phyloP scores from a whole-genome alignment of 345 rosid species.

The Citrus glauca region DNA sequence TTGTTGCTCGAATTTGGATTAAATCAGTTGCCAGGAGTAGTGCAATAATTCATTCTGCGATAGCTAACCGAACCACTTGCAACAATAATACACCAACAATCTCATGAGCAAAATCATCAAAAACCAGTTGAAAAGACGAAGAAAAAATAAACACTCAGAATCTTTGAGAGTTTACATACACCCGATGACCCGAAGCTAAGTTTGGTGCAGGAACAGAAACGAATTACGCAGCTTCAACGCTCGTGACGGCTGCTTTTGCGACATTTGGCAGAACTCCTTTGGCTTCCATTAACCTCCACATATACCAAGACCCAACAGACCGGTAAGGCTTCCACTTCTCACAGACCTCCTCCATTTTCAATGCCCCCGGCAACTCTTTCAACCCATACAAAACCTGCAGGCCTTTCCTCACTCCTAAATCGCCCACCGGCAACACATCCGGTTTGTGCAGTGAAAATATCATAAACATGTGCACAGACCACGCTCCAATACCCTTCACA shows the following conservation, averaged over 20 bases:
- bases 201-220: background rate
- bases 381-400: constrained; percentile 58
- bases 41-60: background rate
- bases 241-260: background rate
- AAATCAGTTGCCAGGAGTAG: background rate
- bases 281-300: constrained; percentile 82
- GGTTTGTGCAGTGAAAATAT: constrained; percentile 75
- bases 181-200: too few species aligned
- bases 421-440: constrained; percentile 82
- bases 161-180: too few species aligned
- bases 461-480: constrained; percentile 94
- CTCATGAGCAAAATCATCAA: too few species aligned
- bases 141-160: too few species aligned
- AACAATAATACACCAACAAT: background rate
- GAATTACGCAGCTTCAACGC: background rate
- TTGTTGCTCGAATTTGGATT: background rate
- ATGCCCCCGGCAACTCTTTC: constrained; percentile 58
- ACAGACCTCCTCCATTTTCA: constrained; percentile 64
- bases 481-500: constrained; percentile 76
- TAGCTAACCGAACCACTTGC: background rate
- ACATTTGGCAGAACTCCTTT: constrained; percentile 19
- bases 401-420: constrained; percentile 90
- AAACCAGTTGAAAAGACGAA: too few species aligned
- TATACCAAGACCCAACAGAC: constrained; percentile 85
- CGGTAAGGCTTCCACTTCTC: constrained; percentile 90